Evolutionary conservation across 1,284 basidiomycete genomes (phyloP).

Genomic region (Caloboletus inedulis): DNA sequence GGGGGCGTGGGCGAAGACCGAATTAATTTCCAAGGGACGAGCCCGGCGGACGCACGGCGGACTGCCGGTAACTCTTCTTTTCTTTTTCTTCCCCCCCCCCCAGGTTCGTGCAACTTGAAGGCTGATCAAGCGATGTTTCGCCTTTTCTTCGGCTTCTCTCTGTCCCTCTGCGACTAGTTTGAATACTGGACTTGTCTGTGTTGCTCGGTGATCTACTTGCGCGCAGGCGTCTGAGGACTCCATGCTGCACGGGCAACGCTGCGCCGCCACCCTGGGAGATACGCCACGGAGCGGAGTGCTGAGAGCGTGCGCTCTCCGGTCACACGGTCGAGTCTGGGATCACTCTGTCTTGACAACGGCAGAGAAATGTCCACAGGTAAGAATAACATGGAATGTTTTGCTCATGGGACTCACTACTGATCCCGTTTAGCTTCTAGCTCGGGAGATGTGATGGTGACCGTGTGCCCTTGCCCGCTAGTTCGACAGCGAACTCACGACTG

Average conservation of each 20-base stretch:
- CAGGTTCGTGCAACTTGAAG: neutral
- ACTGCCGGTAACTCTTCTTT: neutral
- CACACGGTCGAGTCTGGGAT: neutral
- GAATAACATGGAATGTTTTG: neutral
- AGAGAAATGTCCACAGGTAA: neutral
- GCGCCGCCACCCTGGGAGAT: neutral
- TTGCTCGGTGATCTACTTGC: neutral
- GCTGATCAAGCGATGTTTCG: neutral
- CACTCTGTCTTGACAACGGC: neutral
- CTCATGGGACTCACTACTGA: neutral
- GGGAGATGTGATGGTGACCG: neutral
- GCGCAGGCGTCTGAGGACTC: neutral
- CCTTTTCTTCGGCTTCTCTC: neutral
- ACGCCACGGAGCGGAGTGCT: neutral
- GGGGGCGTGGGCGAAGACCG: neutral
- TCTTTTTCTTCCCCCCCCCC: neutral
- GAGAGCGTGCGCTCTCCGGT: neutral
- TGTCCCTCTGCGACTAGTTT: neutral
- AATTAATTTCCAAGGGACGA: neutral
- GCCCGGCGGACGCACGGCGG: neutral
- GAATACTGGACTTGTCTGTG: neutral
- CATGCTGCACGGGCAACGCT: neutral
- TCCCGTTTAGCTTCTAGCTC: neutral
- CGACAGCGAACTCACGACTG: neutral
- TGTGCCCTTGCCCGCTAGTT: neutral